A percentile compares a stretch with the other conserved stretches of the same genome.
Conservation (phyloP, 129 eudicot genomes). For the Calendula officinalis region DNA sequence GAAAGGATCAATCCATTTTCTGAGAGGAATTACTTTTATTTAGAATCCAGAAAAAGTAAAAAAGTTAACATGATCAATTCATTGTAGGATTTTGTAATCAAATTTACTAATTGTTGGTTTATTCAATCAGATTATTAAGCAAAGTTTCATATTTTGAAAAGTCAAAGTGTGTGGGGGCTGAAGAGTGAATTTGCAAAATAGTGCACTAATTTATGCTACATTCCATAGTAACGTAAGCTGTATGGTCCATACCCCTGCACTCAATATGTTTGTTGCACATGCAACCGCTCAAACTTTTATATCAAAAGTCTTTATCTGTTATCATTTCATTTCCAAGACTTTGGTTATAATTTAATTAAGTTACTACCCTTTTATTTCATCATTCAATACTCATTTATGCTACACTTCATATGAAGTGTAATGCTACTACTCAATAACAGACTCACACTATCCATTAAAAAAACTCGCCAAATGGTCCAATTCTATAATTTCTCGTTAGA, state of each 20-base stretch:
- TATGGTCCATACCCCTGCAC: constrained; percentile 40
- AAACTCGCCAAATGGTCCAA: too few relatives aligned
- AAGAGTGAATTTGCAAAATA: neutral
- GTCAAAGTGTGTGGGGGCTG: too few relatives aligned
- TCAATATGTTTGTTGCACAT: constrained; percentile 36
- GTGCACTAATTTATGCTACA: constrained; percentile 21
- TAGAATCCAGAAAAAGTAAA: neutral
- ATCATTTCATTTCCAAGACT: constrained; percentile 43
- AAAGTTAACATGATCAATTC: constrained; percentile 39
- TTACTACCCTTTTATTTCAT: constrained; percentile 7
- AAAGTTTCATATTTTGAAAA: too few relatives aligned
- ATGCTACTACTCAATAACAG: constrained; percentile 1
- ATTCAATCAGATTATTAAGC: constrained; percentile 2
- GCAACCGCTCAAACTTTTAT: constrained; percentile 42
- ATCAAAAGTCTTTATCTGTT: constrained; percentile 36
- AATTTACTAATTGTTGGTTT: constrained; percentile 25
- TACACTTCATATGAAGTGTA: constrained; percentile 1
- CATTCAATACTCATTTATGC: constrained; percentile 10
- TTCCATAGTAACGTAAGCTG: constrained; percentile 36
- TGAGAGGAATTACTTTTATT: constrained; percentile 3
- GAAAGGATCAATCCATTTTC: constrained; percentile 21
- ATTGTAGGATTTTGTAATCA: constrained; percentile 42
- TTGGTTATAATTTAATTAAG: neutral
- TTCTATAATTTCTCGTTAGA: too few relatives aligned
- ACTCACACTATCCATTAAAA: neutral